Evolutionary conservation across 148 eudicot species (phyloP).

Genomic region (Silene uniflora): DNA sequence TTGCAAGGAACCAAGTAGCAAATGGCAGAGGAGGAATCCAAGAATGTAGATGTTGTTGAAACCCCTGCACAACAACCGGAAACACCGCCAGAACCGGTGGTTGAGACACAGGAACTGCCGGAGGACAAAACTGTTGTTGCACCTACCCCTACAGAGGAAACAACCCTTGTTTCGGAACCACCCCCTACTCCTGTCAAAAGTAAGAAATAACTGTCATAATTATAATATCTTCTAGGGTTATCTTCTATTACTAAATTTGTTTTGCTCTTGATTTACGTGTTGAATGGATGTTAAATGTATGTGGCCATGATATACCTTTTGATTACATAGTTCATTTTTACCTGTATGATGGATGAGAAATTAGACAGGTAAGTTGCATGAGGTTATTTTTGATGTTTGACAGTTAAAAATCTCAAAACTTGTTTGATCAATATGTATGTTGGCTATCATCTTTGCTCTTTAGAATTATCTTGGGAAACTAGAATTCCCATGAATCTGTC

Average conservation of each 20-base stretch:
- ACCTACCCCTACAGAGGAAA: constrained; percentile 36
- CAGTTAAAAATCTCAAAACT: neutral
- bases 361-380: too few species aligned
- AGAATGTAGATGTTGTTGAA: constrained; percentile 21
- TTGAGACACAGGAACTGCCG: constrained; percentile 8
- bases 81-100: constrained; percentile 15
- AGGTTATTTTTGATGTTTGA: neutral
- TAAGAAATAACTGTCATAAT: constrained; percentile 20
- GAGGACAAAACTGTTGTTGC: constrained; percentile 45
- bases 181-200: constrained; percentile 44
- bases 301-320: too few species aligned
- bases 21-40: constrained; percentile 26
- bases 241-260: neutral
- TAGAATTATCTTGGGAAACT: neutral
- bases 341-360: too few species aligned
- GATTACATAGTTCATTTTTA: too few species aligned
- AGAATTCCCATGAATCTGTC: neutral
- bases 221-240: too few species aligned
- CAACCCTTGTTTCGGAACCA: neutral
- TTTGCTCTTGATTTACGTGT: too few species aligned
- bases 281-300: neutral
- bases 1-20: neutral
- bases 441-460: neutral
- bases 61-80: constrained; percentile 8
- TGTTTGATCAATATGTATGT: neutral